Evolutionary conservation across 169 alveolate genomes (phyloP), one percentile per base, ranked within the genome.

Genomic region (Eimeria maxima): DNA sequence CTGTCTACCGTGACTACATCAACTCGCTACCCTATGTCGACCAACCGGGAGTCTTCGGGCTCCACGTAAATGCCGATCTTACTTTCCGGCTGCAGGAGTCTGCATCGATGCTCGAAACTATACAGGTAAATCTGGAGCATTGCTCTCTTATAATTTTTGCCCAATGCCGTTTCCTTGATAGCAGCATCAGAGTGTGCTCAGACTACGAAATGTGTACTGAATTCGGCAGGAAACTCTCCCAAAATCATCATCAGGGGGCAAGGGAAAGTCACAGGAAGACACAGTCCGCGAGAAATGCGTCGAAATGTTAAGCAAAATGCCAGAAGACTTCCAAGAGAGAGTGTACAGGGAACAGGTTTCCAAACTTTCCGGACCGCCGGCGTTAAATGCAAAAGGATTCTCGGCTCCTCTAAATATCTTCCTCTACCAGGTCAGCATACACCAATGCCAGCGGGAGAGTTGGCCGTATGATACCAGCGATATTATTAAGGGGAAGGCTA

Each of bases 401-500:
- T 97, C 96, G 38, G 99, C 99, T 7, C 99, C 99, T 81, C 98
- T 99, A 84, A 99, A 99, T 97, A 99, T 98, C 95, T 99, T 99
- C 99, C 97, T 99, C 50, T 98, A 98, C 96, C 96, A 94, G 29
- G 96, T 94, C n/a, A 63, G 80, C 27, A 38, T 3, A 4, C 10
- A 20, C 27, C 16, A 1, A 1, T 38, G 8, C 29, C 3, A 5
- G 55, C 29, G 33, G 3, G 55, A 18, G 16, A 38, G 16, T 50
- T 71, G n/a, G 29, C 14, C 13, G 4, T 4, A 3, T 3, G n/a
- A 29, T 6, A 33, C 4, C 38, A 73, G 27, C 29, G 27, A 16
- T 73, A 16, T 13, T 73, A 0, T 29, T 29, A 0, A 69, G n/a
- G 50, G 50, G 50, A 27, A 1, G 47, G 38, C 33, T 69, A 69